Percentiles rank a stretch among this genome's conserved stretches.
These are phyloP conservation scores for Xylaria sp. DNA, from an alignment of 2,329 filamentous ascomycete genomes.

Conservation along the genomic window DNA sequence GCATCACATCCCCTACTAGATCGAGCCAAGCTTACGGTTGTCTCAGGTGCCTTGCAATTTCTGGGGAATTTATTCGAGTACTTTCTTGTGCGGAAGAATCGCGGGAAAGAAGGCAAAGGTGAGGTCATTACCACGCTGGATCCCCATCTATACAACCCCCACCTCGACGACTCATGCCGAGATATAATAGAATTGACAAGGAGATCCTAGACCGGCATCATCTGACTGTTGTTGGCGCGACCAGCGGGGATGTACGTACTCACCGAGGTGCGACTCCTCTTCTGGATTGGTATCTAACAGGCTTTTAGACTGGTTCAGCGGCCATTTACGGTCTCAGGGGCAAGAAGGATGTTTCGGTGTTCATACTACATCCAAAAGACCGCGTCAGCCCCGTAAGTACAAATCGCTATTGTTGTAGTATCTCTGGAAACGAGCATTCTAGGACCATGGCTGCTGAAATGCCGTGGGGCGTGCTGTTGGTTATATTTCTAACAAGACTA, in stretches of 20 bases:
- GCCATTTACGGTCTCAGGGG: constrained; percentile 95
- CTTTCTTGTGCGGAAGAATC: constrained; percentile 79
- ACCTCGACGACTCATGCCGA: too few species aligned
- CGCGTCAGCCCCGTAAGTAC: constrained; percentile 72
- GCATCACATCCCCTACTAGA: not conserved
- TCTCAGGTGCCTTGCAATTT: constrained; percentile 77
- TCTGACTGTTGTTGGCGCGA: constrained; percentile 87
- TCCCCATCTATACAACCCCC: not conserved
- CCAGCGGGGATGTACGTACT: constrained; percentile 72
- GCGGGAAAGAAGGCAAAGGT: constrained; percentile 68
- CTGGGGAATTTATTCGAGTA: constrained; percentile 97
- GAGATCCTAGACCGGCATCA: constrained; percentile 73
- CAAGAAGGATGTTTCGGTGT: constrained; percentile 96
- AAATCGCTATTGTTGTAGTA: not conserved
- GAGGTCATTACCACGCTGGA: not conserved
- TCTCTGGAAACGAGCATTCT: not conserved
- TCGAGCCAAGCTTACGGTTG: constrained; percentile 19
- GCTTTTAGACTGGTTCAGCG: constrained; percentile 82
- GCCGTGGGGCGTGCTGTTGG: not conserved
- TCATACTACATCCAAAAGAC: constrained; percentile 93
- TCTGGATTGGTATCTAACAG: constrained; percentile 14
- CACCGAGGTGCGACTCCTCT: not conserved
- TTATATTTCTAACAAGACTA: not conserved
- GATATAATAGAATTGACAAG: constrained; percentile 8
- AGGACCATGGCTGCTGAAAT: not conserved